phyloP scores from a whole-genome alignment of 805 yeast species.

The Wickerhamiella azymoides region DNA sequence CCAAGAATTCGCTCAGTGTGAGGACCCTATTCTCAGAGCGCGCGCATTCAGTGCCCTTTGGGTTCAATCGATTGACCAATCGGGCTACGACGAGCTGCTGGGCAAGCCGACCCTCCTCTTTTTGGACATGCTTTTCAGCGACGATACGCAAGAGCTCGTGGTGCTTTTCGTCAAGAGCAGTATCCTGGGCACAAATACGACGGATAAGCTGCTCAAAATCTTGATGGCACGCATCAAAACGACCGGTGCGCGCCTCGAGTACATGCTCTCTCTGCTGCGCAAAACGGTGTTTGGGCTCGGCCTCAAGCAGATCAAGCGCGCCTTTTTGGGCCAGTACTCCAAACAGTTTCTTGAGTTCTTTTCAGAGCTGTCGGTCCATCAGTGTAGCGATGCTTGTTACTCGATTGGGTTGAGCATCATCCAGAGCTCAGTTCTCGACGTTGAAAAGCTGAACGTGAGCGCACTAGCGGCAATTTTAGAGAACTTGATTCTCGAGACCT shows the following conservation, averaged over 20 bases:
- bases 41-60: slow-evolving; percentile 54
- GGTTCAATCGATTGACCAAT: slow-evolving; percentile 51
- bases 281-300: not conserved
- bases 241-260: slow-evolving; percentile 3
- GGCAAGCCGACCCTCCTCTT: slow-evolving; percentile 52
- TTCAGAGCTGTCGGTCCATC: not conserved
- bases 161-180: slow-evolving; percentile 8
- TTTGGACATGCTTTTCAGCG: slow-evolving; percentile 37
- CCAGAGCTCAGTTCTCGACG: slow-evolving; percentile 2
- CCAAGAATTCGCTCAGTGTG: slow-evolving; percentile 32
- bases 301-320: slow-evolving; percentile 1
- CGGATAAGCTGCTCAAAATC: slow-evolving; percentile 46
- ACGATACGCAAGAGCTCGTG: not conserved
- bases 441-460: not conserved
- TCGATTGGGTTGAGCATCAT: slow-evolving; percentile 2
- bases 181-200: slow-evolving; percentile 32
- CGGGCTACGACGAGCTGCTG: slow-evolving; percentile 33
- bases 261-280: not conserved
- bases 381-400: slow-evolving; percentile 1
- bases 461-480: not conserved
- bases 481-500: not conserved
- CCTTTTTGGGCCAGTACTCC: slow-evolving; percentile 1
- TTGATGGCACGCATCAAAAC: slow-evolving; percentile 28
- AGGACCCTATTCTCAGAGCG: slow-evolving; percentile 29
- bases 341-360: slow-evolving; percentile 5